Evolutionary conservation across 441 rosid species (phyloP), one percentile per base, ranked within the genome.

Genomic region (Daphne laureola): DNA sequence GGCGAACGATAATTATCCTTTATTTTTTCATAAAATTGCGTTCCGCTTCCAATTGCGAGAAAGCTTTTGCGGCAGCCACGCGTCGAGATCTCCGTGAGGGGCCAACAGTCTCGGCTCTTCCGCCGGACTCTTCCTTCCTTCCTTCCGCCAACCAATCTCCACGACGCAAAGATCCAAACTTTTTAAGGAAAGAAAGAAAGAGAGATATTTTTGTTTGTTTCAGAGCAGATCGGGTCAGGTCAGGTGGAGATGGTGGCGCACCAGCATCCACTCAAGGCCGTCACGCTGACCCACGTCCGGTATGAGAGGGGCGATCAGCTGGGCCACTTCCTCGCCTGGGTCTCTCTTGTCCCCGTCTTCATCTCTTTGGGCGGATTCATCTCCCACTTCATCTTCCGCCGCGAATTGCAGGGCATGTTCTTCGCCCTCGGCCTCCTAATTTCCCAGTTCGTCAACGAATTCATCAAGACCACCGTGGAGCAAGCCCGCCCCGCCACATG

Each of bases 401-500:
- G 97, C 6, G 98, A 93, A 66, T 78, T 93, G 11, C 98, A 89
- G 35, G 79, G 71, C 53, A 72, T 89, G 65, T 89, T 89, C 86
- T 92, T 92, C 74, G 87, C 78, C 0, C 9, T 92, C 13, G 98
- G 98, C 54, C 80, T 92, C 18, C 35, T 84, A 13, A 68, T 92
- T 64, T 77, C 96, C 4, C 97, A 92, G 26, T 63, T 86, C 79
- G 68, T 87, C 70, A 83, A 78, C 68, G 97, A 87, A 45, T 17
- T 76, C 54, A 78, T 87, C 53, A 92, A 92, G 48, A 75, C 57
- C 23, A 64, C 80, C 0, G 87, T 92, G 3, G 84, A 83, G 64
- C 96, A 92, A 50, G 96, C 90, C 51, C 81, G 98, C 0, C 97
- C 98, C 2, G 88, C 69, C 58, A 84, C 95, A 1, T 92, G 98